These are phyloP conservation scores for Xanthoceras sorbifolium DNA, from an alignment of 345 rosid species.

Conservation along the genomic window DNA sequence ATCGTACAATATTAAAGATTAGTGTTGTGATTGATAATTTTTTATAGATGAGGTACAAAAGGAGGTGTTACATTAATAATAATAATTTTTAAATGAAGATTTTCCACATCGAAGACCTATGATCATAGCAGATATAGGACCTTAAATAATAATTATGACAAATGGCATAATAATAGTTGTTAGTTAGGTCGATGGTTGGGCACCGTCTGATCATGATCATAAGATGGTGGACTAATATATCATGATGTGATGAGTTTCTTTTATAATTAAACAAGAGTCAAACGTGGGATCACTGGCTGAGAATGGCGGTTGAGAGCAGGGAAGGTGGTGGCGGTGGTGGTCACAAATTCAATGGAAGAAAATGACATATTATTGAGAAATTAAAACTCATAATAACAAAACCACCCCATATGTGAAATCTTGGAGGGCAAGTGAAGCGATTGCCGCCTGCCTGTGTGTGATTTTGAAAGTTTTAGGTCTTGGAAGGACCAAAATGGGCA, in stretches of 20 bases:
- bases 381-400: background rate
- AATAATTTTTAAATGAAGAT: background rate
- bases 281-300: conserved; percentile 7
- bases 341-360: conserved; percentile 16
- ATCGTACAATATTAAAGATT: no score
- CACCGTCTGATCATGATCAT: background rate
- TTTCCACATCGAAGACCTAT: background rate
- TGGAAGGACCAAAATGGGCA: background rate
- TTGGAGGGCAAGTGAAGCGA: conserved; percentile 17
- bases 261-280: background rate
- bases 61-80: background rate
- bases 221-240: background rate
- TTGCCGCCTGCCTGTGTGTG: background rate
- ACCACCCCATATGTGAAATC: background rate
- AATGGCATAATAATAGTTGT: background rate
- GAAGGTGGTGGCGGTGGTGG: conserved; percentile 12
- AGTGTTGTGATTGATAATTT: no score
- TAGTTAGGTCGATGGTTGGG: background rate
- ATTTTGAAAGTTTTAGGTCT: background rate
- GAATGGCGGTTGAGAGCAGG: conserved; percentile 14
- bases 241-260: background rate
- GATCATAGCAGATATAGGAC: background rate
- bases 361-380: background rate
- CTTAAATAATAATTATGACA: background rate
- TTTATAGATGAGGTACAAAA: no score